phyloP scores from a whole-genome alignment of 306 rosid genomes.

The Cucurbita ficifolia region DNA sequence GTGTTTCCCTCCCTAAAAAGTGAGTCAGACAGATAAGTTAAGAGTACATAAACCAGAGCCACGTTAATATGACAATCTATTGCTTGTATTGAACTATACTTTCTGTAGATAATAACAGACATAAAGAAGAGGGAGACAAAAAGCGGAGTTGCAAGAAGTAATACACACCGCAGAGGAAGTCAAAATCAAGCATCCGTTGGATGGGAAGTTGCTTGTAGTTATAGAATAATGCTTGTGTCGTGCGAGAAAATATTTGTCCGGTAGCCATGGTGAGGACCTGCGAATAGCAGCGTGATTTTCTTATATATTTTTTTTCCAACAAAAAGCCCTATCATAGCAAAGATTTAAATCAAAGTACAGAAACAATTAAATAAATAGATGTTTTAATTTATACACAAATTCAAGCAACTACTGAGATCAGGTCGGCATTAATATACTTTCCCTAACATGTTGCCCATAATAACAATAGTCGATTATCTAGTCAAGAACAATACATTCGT shows the following conservation, averaged over 20 bases:
- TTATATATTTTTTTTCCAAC: no score
- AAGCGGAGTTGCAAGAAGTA: background rate
- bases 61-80: background rate
- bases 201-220: slow-evolving; percentile 94
- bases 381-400: background rate
- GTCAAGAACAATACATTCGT: background rate
- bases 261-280: slow-evolving; percentile 73
- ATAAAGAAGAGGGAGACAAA: background rate
- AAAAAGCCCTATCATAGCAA: background rate
- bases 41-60: background rate
- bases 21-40: slow-evolving; percentile 6
- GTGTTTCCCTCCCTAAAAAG: slow-evolving; percentile 74
- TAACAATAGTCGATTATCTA: background rate
- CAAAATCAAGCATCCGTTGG: slow-evolving; percentile 98
- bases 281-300: background rate
- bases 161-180: slow-evolving; percentile 82
- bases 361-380: background rate
- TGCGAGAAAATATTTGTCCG: slow-evolving; percentile 81
- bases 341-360: background rate
- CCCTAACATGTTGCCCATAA: background rate
- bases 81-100: background rate
- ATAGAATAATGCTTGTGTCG: slow-evolving; percentile 84
- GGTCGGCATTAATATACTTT: background rate
- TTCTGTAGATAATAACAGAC: background rate
- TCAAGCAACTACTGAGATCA: background rate